Evolutionary conservation across 2,329 filamentous ascomycete species (phyloP), one percentile per base, ranked within the genome.

Genomic region (Tympanopsis confertula): DNA sequence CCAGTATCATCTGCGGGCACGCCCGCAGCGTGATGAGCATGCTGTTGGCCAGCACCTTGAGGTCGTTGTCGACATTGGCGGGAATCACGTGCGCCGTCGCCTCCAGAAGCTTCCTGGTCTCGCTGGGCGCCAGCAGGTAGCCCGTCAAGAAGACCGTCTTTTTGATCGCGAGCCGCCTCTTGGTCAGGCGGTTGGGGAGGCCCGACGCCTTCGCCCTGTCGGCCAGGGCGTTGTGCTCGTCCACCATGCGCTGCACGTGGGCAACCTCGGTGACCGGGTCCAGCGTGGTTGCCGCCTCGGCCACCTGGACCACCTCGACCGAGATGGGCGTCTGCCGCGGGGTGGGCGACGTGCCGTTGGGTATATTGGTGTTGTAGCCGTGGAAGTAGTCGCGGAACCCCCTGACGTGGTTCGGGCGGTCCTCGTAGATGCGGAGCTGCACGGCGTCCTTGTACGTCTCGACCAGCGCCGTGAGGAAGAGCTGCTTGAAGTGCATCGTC

Each of bases 401-500:
- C 55, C 83, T 82, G 37, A 84, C 83, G 53, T 83, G 78, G 47
- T 71, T 73, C 3, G 68, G 62, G 3, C 78, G 65, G 49, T 83
- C 78, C 50, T 83, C 78, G 53, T 82, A 83, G 35, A 82, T 69
- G 58, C 81, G 76, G 39, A 96, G 81, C 50, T 94, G 87, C n/a
- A 81, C 73, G 3, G 89, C 86, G 30, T 77, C 58, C 43, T 69
- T 74, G 61, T 96, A 96, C 19, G 89, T 96, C 59, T 86, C 79
- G 62, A 95, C 74, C 38, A 96, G 63, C 18, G 82, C 74, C 44
- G 76, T 71, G 19, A 98, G 72, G 49, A 95, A 86, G 28, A 76
- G 67, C 54, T 94, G 84, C 64, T 98, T 98, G 69, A 94, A 98
- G 19, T 75, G 64, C 79, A 95, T 91, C 3, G 91, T 98, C 50